Percentiles rank a stretch among this genome's conserved stretches.
These are phyloP conservation scores for Myrica gale DNA, from an alignment of 306 rosid genomes.

Conservation along the genomic window DNA sequence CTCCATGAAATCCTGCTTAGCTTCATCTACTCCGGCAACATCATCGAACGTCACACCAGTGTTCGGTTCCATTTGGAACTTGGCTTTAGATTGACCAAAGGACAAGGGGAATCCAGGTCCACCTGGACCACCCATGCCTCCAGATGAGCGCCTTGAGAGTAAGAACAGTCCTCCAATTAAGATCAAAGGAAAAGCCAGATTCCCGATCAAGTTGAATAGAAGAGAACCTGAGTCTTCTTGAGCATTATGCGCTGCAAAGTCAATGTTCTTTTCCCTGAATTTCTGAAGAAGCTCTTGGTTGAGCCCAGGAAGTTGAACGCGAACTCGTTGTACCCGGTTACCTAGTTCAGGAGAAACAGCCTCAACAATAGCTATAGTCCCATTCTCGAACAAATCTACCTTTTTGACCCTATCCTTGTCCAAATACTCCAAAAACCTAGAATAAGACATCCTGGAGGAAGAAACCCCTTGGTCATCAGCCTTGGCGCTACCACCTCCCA, in stretches of 20 bases:
- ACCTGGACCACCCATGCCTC: conserved; percentile 96
- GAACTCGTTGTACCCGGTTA: conserved; percentile 81
- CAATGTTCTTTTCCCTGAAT: conserved; percentile 91
- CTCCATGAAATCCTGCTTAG: conserved; percentile 98
- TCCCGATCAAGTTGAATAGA: conserved; percentile 80
- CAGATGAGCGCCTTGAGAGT: conserved; percentile 89
- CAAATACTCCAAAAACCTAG: conserved; percentile 88
- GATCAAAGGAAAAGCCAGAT: conserved; percentile 87
- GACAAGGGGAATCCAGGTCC: conserved; percentile 87
- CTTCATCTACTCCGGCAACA: conserved; percentile 99
- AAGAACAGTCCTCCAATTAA: conserved; percentile 90
- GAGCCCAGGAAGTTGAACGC: conserved; percentile 95
- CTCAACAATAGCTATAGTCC: conserved; percentile 87
- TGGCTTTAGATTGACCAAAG: conserved; percentile 95
- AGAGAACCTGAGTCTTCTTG: conserved; percentile 93
- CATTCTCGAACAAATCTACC: conserved; percentile 89
- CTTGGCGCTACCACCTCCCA: conserved; percentile 61
- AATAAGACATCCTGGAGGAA: conserved; percentile 93
- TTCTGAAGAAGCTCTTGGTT: conserved; percentile 97
- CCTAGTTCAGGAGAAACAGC: conserved; percentile 92
- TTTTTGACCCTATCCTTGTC: conserved; percentile 90
- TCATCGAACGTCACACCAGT: conserved; percentile 98
- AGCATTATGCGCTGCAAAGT: conserved; percentile 97
- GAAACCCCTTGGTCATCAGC: conserved; percentile 96
- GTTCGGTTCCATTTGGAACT: conserved; percentile 97